These are phyloP conservation scores for Dictyostelium citrinum DNA, from an alignment of 78 protist species.

Conservation along the genomic window DNA sequence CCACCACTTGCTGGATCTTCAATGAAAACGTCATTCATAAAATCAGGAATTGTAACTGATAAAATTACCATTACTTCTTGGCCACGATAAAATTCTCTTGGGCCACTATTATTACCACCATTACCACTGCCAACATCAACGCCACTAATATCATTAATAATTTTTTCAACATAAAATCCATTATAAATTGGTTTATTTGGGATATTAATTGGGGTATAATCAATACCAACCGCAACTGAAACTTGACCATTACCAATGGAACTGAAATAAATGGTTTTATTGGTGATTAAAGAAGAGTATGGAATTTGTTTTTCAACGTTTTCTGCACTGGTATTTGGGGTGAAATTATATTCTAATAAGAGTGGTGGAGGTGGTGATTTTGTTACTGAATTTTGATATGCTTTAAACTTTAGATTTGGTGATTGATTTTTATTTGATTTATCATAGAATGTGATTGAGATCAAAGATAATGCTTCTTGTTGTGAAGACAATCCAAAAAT, in stretches of 20 bases:
- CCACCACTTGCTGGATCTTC: conserved; percentile 33
- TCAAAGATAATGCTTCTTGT: conserved; percentile 4
- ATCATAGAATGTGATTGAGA: conserved; percentile 42
- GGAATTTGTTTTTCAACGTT: background rate
- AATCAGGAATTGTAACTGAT: conserved; percentile 42
- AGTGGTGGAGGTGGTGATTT: background rate
- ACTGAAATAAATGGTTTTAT: conserved; percentile 3
- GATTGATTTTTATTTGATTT: background rate
- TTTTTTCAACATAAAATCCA: conserved; percentile 64
- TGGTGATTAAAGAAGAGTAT: background rate
- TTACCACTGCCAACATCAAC: too few relatives aligned
- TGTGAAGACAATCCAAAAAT: background rate
- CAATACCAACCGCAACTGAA: conserved; percentile 39
- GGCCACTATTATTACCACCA: background rate
- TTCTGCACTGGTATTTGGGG: background rate
- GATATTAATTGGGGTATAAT: conserved; percentile 17
- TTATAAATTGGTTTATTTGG: conserved; percentile 12
- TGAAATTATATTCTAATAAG: background rate
- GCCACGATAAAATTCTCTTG: conserved; percentile 14
- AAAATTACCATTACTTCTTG: conserved; percentile 25
- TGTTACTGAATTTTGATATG: background rate
- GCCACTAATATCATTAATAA: background rate
- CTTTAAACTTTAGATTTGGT: conserved; percentile 15
- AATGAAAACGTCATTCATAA: conserved; percentile 19
- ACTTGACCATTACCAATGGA: conserved; percentile 44